These are phyloP conservation scores for Aspergillus caelatus DNA, from an alignment of 2,329 filamentous ascomycete species.

Conservation along the genomic window DNA sequence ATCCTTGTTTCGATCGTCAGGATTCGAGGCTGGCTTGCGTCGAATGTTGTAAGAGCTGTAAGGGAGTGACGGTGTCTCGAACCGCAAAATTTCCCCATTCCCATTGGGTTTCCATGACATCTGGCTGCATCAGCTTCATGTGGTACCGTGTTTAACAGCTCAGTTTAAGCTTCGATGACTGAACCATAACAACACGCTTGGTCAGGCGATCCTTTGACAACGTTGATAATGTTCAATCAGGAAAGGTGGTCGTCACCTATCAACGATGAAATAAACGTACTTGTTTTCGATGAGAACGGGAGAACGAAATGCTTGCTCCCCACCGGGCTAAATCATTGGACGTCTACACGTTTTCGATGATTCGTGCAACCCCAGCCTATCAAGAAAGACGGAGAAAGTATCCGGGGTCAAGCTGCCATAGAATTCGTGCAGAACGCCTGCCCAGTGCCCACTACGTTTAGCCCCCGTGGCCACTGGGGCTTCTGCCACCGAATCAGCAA, in stretches of 20 bases:
- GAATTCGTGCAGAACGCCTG: conserved; percentile 15
- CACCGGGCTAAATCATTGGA: conserved; percentile 7
- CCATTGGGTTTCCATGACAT: background rate
- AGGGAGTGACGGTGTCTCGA: background rate
- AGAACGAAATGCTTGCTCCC: background rate
- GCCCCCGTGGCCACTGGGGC: background rate
- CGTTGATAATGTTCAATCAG: background rate
- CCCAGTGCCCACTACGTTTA: background rate
- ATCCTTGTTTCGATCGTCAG: background rate
- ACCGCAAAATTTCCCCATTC: background rate
- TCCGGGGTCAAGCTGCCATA: conserved; percentile 10
- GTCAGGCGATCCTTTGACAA: background rate
- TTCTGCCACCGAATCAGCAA: conserved; percentile 5
- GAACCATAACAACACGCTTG: background rate
- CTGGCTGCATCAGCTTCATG: background rate
- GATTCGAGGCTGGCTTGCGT: background rate
- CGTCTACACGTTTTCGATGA: background rate
- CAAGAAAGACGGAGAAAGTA: conserved; percentile 11
- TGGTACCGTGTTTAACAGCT: background rate
- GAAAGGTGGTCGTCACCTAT: background rate
- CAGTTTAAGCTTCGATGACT: background rate
- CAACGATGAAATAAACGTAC: background rate
- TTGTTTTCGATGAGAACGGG: background rate
- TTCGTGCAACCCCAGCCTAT: conserved; percentile 10
- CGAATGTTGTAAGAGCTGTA: background rate